These are phyloP conservation scores for Nematodospora valgi DNA, from an alignment of 805 yeast genomes.

Conservation along the genomic window DNA sequence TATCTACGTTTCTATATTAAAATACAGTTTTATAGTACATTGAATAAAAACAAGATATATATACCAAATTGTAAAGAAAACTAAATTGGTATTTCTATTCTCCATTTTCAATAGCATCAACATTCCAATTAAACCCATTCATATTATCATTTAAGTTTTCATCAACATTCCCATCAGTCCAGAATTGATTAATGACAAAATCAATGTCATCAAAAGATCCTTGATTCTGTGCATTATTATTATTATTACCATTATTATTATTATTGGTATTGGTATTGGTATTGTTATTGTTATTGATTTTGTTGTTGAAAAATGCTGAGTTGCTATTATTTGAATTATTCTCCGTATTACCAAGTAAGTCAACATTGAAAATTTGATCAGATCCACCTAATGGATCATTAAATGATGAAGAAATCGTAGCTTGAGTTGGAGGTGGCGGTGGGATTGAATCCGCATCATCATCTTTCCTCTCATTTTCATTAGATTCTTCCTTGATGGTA, in stretches of 20 bases:
- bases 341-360: constrained; percentile 21
- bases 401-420: constrained; percentile 20
- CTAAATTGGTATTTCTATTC: constrained; percentile 11
- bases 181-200: constrained; percentile 41
- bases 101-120: constrained; percentile 25
- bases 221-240: constrained; percentile 14
- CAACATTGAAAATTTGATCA: constrained; percentile 35
- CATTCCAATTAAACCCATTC: constrained; percentile 38
- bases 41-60: no score
- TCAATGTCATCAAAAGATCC: constrained; percentile 41
- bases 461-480: constrained; percentile 1
- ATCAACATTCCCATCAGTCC: constrained; percentile 26
- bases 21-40: no score
- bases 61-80: no score
- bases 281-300: not conserved
- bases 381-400: constrained; percentile 14
- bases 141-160: constrained; percentile 31
- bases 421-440: constrained; percentile 2
- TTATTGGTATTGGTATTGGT: constrained; percentile 6
- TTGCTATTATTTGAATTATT: not conserved
- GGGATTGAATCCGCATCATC: constrained; percentile 12
- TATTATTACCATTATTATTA: constrained; percentile 13
- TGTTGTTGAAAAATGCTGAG: not conserved
- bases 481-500: constrained; percentile 23
- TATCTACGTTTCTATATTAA: not conserved